Base-by-base conservation (phyloP, 352 stramenopile genomes). In the Plasmopara muralis region DNA sequence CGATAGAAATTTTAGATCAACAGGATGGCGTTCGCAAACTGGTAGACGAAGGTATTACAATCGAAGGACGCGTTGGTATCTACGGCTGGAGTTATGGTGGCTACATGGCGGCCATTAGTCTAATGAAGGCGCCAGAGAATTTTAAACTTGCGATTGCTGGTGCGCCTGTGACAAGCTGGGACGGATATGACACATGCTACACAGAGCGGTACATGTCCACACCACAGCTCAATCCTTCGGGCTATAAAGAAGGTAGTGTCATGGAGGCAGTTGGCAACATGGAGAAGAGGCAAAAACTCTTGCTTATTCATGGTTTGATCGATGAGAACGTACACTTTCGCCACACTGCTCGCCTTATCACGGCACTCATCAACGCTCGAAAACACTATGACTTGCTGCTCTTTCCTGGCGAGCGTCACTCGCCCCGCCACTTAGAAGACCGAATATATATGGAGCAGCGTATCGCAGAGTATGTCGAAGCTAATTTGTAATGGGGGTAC, bases 281-380 rank as follows among this genome's bases (percentile, higher is more conserved):
- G 74, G 70, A 89, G 53, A 77, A 78, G 2, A 56, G 66, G 15
- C 83, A 93, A 50, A 95, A 97, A 57, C 73, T 99, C 40, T 58
- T 99, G 61, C 73, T 98, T 37, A 89, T 99, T 25, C 95, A 99
- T 69, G 95, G 95, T 1, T 74, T 98, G 12, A 98, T 98, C 45
- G 95, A 98, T 63, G 95, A 99, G 66, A 99, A 99, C 62, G 96
- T 98, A 44, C 95, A 99, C 67, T 99, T 99, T 67, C 85, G 95
- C 37, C 96, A 98, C 73, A 98, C 96, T 16, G 91, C 96, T 52
- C 83, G 93, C 3, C 78, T 99, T 45, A 98, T 98, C 66, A 97
- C 97, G 53, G 74, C 87, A 52, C 68, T 99, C 29, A 98, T 99
- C 61, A 75, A 74, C 25, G 79, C 81, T 50, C 77, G 89, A 28